Base-by-base conservation (phyloP, 2,329 filamentous ascomycete species). In the Stagonosporopsis vannaccii region DNA sequence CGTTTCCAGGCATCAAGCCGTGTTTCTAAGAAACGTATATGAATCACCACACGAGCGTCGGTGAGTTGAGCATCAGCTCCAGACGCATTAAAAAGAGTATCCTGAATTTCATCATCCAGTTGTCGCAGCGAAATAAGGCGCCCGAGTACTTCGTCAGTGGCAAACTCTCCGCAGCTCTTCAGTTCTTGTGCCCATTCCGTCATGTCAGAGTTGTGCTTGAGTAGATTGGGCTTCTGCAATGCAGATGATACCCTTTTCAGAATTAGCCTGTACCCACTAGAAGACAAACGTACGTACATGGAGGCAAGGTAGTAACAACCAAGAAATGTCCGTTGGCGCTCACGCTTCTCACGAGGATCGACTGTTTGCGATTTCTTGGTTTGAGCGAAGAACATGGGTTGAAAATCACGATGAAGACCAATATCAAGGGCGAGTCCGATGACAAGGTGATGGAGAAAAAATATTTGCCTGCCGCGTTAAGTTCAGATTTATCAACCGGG, bases 241-340 rank as follows among this genome's bases (percentile, higher is more conserved):
- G 67, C 67, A 13, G 61, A 59, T 8, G 70, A 59, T 22, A 74
- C 60, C 59, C 72, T 74, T 8, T 4, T 1, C n/a, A 26, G 4
- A 15, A 17, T 61, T 26, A 64, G 19, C 22, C 35, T 23, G 2
- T n/a, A 8, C 8, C 2, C 12, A 28, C 25, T 9, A 9, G 17
- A 19, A 15, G 6, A 11, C 9, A 6, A 19, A 17, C 19, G n/a
- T 15, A 54, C 64, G 20, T 58, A 72, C 71, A 68, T 65, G 1
- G 73, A 74, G 0, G 71, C 68, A 15, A 75, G 53, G 22, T 72
- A 73, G 26, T 74, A 75, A 41, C 71, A 74, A 1, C 71, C 73
- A 22, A 75, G 59, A 32, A 70, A 73, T 0, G 73, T 60, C 26
- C 72, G 63, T 33, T 74, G 62, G 17, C 68, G 66, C 33, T 73